Evolutionary conservation across 1,284 basidiomycete genomes (phyloP).

Genomic region (Gomphus sp.): DNA sequence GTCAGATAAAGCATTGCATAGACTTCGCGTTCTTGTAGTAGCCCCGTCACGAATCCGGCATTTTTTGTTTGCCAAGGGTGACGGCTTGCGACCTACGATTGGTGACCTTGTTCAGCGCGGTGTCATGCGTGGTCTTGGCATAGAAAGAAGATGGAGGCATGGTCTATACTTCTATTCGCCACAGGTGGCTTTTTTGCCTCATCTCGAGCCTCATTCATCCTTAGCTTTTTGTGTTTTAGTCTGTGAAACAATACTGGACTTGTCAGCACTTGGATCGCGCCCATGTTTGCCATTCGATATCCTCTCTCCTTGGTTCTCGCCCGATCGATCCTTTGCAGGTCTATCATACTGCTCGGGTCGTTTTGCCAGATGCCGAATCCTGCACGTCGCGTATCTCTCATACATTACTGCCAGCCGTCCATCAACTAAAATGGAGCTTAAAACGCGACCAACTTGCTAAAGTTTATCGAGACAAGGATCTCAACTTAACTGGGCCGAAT

Average conservation of each 20-base stretch:
- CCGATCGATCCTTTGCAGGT: conserved; percentile 16
- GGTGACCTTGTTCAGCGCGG: conserved; percentile 56
- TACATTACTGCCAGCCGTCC: conserved; percentile 45
- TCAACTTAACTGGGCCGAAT: conserved; percentile 25
- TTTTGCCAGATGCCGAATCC: conserved; percentile 45
- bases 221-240: conserved; percentile 26
- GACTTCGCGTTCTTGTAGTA: conserved; percentile 45
- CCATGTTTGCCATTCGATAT: conserved; percentile 38
- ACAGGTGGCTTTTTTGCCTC: conserved; percentile 28
- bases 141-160: conserved; percentile 53
- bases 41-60: conserved; percentile 59
- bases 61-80: conserved; percentile 48
- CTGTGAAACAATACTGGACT: conserved; percentile 50
- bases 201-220: conserved; percentile 1
- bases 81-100: conserved; percentile 50
- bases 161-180: conserved; percentile 56
- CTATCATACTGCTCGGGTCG: conserved; percentile 31
- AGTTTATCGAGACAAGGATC: conserved; percentile 20
- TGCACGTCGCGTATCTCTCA: conserved; percentile 39
- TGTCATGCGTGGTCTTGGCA: conserved; percentile 54
- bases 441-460: conserved; percentile 47
- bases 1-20: conserved; percentile 52
- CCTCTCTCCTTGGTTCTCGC: conserved; percentile 35
- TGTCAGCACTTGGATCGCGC: conserved; percentile 38
- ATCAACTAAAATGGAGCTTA: conserved; percentile 48